These are phyloP conservation scores for Tripterygium wilfordii DNA, from an alignment of 177 flowering plant species.

Conservation along the genomic window DNA sequence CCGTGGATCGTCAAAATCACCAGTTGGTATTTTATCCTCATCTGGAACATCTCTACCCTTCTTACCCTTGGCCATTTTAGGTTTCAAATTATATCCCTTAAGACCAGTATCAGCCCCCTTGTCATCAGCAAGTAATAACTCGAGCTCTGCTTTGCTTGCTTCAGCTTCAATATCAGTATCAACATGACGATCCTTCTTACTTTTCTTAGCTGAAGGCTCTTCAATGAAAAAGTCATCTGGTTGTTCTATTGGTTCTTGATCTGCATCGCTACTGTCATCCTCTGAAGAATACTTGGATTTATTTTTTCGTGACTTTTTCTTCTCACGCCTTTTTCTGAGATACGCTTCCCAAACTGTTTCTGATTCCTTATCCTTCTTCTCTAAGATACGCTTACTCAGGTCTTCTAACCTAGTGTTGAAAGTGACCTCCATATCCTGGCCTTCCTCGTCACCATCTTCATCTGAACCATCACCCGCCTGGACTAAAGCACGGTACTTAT, in stretches of 20 bases:
- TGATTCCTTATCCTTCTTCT: slow-evolving; percentile 67
- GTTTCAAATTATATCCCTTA: slow-evolving; percentile 80
- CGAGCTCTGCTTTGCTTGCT: slow-evolving; percentile 84
- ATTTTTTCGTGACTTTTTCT: slow-evolving; percentile 54
- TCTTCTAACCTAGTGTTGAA: slow-evolving; percentile 85
- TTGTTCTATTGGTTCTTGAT: slow-evolving; percentile 38
- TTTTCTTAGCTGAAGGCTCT: slow-evolving; percentile 32
- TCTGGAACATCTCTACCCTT: slow-evolving; percentile 40
- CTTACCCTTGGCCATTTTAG: slow-evolving; percentile 54
- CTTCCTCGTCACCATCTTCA: slow-evolving; percentile 40
- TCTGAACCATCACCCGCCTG: slow-evolving; percentile 65
- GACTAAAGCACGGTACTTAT: slow-evolving; percentile 58
- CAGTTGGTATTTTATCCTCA: slow-evolving; percentile 61
- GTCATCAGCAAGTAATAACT: slow-evolving; percentile 78
- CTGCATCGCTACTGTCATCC: slow-evolving; percentile 55
- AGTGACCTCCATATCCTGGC: slow-evolving; percentile 91
- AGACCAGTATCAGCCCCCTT: slow-evolving; percentile 35
- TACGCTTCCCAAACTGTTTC: slow-evolving; percentile 84
- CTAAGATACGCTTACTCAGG: slow-evolving; percentile 72
- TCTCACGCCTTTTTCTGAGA: slow-evolving; percentile 69
- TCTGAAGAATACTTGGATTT: slow-evolving; percentile 55
- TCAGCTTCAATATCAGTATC: slow-evolving; percentile 43
- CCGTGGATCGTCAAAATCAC: slow-evolving; percentile 61
- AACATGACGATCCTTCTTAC: slow-evolving; percentile 20
- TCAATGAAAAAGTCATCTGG: slow-evolving; percentile 81